Evolutionary conservation across 179 eudicot genomes (phyloP), one percentile per base, ranked within the genome.

Genomic region (Actinidia polygama): DNA sequence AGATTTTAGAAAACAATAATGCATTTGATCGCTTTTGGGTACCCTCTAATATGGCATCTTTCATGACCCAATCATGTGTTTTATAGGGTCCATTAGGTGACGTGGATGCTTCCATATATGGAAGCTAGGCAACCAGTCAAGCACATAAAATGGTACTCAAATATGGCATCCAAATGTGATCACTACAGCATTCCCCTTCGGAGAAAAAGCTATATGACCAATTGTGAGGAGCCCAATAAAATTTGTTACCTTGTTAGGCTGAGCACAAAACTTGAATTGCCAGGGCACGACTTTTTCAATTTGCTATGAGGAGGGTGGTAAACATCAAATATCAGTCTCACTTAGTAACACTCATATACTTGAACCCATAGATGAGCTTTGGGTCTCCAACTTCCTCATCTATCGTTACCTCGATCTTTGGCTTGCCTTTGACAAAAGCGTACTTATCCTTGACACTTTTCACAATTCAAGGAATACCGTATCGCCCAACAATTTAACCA

Each of bases 251-350:
- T 83, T 67, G 89, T 82, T 73, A 92, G 80, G 83, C 88, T 92
- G 70, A 95, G 87, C 61, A 89, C 75, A 83, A 90, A 92, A 84
- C 81, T 86, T 69, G 98, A 95, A 88, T 85, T 86, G 24, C 98
- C 99, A 30, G 99, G 95, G 46, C 88, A 89, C 46, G 98, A 91
- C 83, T 96, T 96, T 81, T 88, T 93, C 75, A 96, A 96, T 83
- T 90, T 89, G 90, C 92, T 88, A 81, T 93, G 93, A 30, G 98
- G 98, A 84, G 89, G n/a, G n/a, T n/a, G 93, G 83, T 90, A 96
- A 82, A 96, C 98, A 82, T 95, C 96, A 83, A 90, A 93, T 30
- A 84, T 63, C 46, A 92, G 90, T 83, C 85, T 89, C 51, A 71
- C 79, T 81, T 88, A n/a, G 61, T 54, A 19, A 96, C 84, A 26